phyloP scores from a whole-genome alignment of 1,284 basidiomycete genomes.

The Ceratobasidium sp. region DNA sequence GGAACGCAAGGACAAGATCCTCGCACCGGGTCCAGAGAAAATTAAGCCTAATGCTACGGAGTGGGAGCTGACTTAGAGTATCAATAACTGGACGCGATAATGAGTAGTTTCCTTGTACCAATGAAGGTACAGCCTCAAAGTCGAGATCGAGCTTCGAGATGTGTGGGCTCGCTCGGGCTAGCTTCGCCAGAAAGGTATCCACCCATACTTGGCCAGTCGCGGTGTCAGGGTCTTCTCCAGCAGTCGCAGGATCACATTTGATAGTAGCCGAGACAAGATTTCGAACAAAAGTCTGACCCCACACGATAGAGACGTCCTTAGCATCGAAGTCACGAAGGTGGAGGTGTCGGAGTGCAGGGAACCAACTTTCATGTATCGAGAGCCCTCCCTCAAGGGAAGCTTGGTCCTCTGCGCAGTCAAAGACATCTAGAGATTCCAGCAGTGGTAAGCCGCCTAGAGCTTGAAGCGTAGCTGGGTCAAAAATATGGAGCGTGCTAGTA shows the following conservation, averaged over 20 bases:
- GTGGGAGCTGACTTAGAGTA: no score
- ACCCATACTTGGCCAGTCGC: no score
- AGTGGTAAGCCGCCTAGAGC: neutral
- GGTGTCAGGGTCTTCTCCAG: no score
- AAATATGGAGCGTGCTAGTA: neutral
- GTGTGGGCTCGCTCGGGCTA: no score
- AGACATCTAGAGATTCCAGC: conserved; percentile 4
- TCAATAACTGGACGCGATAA: no score
- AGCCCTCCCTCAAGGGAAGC: no score
- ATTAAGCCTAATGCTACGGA: no score
- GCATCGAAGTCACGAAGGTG: neutral
- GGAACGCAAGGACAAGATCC: no score
- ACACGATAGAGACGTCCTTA: neutral
- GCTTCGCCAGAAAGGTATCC: no score
- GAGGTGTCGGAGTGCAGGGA: neutral
- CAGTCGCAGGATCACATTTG: neutral
- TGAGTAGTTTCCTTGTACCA: no score
- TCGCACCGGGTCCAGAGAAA: no score
- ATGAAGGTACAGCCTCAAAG: no score
- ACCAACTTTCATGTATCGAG: neutral
- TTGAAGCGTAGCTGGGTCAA: neutral
- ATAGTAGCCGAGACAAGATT: neutral
- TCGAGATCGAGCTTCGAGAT: neutral
- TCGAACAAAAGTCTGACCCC: neutral
- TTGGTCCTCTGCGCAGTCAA: neutral